Conservation (phyloP, 257 asterid species). For the Salvia rosmarinus region DNA sequence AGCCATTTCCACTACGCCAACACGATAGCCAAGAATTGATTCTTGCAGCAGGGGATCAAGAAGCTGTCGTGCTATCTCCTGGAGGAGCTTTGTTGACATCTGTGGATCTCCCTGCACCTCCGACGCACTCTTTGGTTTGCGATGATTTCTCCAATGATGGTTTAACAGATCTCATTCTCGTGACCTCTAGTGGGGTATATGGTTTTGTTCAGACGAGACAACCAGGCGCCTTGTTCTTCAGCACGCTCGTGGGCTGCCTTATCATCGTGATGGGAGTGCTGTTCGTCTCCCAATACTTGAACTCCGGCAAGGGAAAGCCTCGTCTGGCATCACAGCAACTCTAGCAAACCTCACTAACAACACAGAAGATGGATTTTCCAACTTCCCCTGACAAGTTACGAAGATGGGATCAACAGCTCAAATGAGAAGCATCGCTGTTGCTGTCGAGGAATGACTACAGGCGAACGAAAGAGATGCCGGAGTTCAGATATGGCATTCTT, state of each 20-base stretch:
- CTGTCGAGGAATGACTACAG: conserved; percentile 2
- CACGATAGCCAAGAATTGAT: conserved; percentile 77
- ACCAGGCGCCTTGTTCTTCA: conserved; percentile 97
- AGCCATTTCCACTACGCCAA: conserved; percentile 67
- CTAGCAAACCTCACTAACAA: conserved; percentile 35
- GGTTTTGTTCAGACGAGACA: conserved; percentile 97
- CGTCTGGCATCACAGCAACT: conserved; percentile 56
- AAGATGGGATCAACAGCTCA: not conserved
- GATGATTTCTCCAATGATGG: conserved; percentile 93
- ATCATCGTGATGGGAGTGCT: conserved; percentile 87
- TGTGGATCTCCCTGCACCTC: conserved; percentile 84
- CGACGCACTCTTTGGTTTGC: conserved; percentile 75
- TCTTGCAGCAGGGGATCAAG: conserved; percentile 97
- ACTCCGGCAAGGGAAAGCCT: conserved; percentile 80
- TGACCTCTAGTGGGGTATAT: conserved; percentile 80
- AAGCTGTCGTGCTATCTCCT: conserved; percentile 79
- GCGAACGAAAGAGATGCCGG: not conserved
- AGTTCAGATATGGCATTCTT: not conserved
- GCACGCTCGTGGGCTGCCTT: conserved; percentile 96
- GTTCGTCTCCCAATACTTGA: conserved; percentile 81
- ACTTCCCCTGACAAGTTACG: not conserved
- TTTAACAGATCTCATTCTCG: conserved; percentile 74
- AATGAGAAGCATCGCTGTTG: not conserved
- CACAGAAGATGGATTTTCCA: not conserved
- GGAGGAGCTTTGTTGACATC: conserved; percentile 72